A percentile compares a stretch with the other conserved stretches of the same genome.
Evolutionary conservation across 2,329 filamentous ascomycete genomes (phyloP).

Genomic region (Apiospora marii): DNA sequence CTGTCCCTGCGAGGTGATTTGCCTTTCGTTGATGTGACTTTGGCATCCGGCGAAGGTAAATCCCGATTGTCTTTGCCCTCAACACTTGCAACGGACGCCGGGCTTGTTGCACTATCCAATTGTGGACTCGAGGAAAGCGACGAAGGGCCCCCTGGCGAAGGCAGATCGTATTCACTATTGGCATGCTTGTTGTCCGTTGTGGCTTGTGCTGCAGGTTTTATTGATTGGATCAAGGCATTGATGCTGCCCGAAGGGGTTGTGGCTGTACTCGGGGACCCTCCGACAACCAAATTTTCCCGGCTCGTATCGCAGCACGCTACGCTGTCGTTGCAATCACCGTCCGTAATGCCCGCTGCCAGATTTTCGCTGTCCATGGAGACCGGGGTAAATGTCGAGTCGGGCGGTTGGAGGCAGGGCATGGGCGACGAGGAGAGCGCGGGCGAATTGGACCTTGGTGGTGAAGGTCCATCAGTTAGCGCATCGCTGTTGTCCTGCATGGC

Average conservation of each 20-base stretch:
- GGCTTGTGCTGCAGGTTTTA: conserved; percentile 40
- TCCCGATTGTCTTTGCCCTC: conserved; percentile 2
- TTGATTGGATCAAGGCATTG: conserved; percentile 44
- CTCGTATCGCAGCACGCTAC: conserved; percentile 24
- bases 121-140: conserved; percentile 15
- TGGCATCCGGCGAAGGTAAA: conserved; percentile 13
- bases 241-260: conserved; percentile 34
- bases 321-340: conserved; percentile 1
- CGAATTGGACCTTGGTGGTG: conserved; percentile 38
- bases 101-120: conserved; percentile 14
- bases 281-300: conserved; percentile 3
- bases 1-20: conserved; percentile 8
- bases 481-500: conserved; percentile 38
- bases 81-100: conserved; percentile 16
- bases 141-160: conserved; percentile 35
- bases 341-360: neutral
- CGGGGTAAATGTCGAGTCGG: conserved; percentile 41
- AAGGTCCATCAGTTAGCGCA: conserved; percentile 35
- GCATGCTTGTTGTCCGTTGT: conserved; percentile 30
- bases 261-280: conserved; percentile 29
- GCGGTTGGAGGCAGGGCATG: conserved; percentile 39
- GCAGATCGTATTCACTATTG: conserved; percentile 42
- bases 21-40: conserved; percentile 2
- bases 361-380: conserved; percentile 43
- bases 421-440: conserved; percentile 41